Evolutionary conservation across 805 yeast species (phyloP).

Genomic region (Sugiyamaella valdiviana): DNA sequence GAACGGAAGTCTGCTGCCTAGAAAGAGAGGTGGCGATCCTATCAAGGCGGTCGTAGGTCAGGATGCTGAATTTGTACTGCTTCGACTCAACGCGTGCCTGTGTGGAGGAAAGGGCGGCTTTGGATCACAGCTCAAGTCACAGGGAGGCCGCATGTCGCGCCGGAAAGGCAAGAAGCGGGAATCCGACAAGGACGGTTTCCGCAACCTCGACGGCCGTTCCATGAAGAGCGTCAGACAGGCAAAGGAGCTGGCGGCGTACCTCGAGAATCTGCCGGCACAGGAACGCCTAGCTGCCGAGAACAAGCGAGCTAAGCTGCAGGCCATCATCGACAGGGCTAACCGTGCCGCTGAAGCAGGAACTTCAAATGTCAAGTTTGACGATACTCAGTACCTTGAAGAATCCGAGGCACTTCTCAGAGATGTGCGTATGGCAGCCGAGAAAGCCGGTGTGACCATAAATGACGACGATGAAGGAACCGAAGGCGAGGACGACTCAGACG

Average conservation of each 20-base stretch:
- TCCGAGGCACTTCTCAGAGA: slow-evolving; percentile 30
- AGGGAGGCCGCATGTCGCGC: slow-evolving; percentile 36
- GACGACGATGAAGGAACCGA: background rate
- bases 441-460: slow-evolving; percentile 2
- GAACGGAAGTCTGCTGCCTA: background rate
- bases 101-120: slow-evolving; percentile 53
- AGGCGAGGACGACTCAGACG: background rate
- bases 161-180: slow-evolving; percentile 18
- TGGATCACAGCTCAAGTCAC: slow-evolving; percentile 38
- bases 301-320: slow-evolving; percentile 35
- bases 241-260: slow-evolving; percentile 32
- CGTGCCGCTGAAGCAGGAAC: slow-evolving; percentile 8
- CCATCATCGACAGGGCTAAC: slow-evolving; percentile 25
- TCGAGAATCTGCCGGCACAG: slow-evolving; percentile 17
- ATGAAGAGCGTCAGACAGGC: slow-evolving; percentile 35
- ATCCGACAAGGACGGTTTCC: slow-evolving; percentile 32
- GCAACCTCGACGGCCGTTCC: slow-evolving; percentile 39
- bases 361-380: slow-evolving; percentile 33
- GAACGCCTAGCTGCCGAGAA: slow-evolving; percentile 21
- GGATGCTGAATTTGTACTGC: background rate
- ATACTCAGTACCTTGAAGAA: slow-evolving; percentile 35
- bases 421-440: background rate
- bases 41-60: background rate
- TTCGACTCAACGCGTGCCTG: slow-evolving; percentile 26
- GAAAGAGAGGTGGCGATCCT: background rate